Conservation (phyloP, 495 filamentous ascomycete species). For the Podospora anserina region DNA sequence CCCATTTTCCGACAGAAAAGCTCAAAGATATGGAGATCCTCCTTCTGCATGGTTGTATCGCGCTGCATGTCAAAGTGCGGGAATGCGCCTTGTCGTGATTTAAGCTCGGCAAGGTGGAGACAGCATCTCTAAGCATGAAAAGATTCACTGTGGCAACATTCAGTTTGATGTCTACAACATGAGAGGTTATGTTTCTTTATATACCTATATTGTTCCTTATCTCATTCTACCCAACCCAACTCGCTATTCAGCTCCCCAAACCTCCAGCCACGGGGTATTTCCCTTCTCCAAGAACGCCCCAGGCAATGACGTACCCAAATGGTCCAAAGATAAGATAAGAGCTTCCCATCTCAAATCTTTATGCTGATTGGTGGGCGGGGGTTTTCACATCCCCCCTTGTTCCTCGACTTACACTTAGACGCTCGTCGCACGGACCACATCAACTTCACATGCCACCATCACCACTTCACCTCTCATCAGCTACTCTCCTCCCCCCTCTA, state of each 20-base stretch:
- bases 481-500: conserved; percentile 20
- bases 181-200: too few relatives aligned
- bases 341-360: too few relatives aligned
- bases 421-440: not conserved
- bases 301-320: too few relatives aligned
- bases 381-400: not conserved
- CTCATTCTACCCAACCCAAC: too few relatives aligned
- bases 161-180: not conserved
- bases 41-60: conserved; percentile 1
- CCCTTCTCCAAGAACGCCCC: too few relatives aligned
- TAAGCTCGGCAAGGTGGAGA: not conserved
- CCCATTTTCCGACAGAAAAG: not conserved
- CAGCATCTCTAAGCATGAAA: not conserved
- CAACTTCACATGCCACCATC: conserved; percentile 14
- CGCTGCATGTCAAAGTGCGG: not conserved
- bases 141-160: too few relatives aligned
- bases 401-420: not conserved
- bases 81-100: not conserved
- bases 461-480: too few relatives aligned
- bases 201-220: too few relatives aligned
- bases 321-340: too few relatives aligned
- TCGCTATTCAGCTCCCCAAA: too few relatives aligned
- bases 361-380: too few relatives aligned
- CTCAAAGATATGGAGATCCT: conserved; percentile 8
- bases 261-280: too few relatives aligned